Evolutionary conservation across 2,329 filamentous ascomycete species (phyloP).

Genomic region (Fonsecaea pugnacius): DNA sequence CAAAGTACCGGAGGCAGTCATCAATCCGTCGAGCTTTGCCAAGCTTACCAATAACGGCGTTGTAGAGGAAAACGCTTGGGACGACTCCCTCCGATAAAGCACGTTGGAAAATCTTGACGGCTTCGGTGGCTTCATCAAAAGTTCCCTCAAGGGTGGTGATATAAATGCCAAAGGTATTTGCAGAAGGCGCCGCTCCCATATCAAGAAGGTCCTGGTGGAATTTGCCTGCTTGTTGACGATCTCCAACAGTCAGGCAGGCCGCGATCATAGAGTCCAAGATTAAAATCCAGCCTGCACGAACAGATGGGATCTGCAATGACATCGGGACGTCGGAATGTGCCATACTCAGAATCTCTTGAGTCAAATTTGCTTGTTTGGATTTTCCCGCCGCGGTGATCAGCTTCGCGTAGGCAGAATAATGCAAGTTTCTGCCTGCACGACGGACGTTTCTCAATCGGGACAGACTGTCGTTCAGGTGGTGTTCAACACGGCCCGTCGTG

Average conservation of each 20-base stretch:
- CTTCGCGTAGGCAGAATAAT: slow-evolving; percentile 97
- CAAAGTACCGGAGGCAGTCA: slow-evolving; percentile 97
- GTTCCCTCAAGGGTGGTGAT: slow-evolving; percentile 99
- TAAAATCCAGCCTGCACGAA: slow-evolving; percentile 93
- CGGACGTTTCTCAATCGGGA: slow-evolving; percentile 90
- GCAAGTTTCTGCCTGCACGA: slow-evolving; percentile 83
- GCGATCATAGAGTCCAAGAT: slow-evolving; percentile 97
- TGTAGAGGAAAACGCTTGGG: slow-evolving; percentile 96
- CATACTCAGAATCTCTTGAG: slow-evolving; percentile 85
- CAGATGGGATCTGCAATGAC: slow-evolving; percentile 78
- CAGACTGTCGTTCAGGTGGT: slow-evolving; percentile 78
- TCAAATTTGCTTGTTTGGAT: slow-evolving; percentile 77
- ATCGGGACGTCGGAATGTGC: slow-evolving; percentile 87
- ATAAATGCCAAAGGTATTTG: slow-evolving; percentile 97
- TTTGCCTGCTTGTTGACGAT: slow-evolving; percentile 77
- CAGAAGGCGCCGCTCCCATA: slow-evolving; percentile 88
- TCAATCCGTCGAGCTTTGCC: slow-evolving; percentile 97
- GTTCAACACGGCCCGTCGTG: slow-evolving; percentile 71
- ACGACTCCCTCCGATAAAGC: slow-evolving; percentile 93
- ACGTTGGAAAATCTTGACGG: slow-evolving; percentile 94
- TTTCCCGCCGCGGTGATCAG: slow-evolving; percentile 88
- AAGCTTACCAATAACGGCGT: slow-evolving; percentile 95
- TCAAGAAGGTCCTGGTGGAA: slow-evolving; percentile 90
- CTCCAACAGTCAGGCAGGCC: slow-evolving; percentile 80
- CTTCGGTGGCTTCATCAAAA: slow-evolving; percentile 95